Evolutionary conservation across 1,284 basidiomycete genomes (phyloP).

Genomic region (Ceratobasidium sp.): DNA sequence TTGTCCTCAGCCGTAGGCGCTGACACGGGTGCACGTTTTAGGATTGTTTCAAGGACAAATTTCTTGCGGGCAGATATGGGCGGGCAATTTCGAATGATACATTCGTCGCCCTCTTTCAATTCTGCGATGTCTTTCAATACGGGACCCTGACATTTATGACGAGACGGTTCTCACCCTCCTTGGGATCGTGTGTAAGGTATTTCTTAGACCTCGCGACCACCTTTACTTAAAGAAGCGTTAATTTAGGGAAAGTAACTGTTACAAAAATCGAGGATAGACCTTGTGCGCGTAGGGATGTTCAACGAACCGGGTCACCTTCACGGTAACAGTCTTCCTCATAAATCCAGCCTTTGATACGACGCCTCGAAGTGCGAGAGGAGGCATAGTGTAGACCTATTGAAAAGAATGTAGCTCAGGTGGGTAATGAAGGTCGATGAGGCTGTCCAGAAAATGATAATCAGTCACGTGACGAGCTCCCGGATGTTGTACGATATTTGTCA

Average conservation of each 20-base stretch:
- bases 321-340: slow-evolving; percentile 83
- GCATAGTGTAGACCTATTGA: slow-evolving; percentile 55
- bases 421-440: neutral
- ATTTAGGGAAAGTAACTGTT: neutral
- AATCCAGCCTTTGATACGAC: slow-evolving; percentile 76
- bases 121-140: slow-evolving; percentile 50
- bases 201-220: slow-evolving; percentile 75
- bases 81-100: slow-evolving; percentile 77
- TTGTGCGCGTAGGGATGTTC: slow-evolving; percentile 74
- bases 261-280: slow-evolving; percentile 53
- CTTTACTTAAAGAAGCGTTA: slow-evolving; percentile 49
- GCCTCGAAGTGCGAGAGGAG: slow-evolving; percentile 73
- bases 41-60: slow-evolving; percentile 68
- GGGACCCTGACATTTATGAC: neutral
- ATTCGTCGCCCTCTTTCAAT: slow-evolving; percentile 68
- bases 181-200: slow-evolving; percentile 73
- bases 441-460: neutral
- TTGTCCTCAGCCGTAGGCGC: neutral
- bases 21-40: slow-evolving; percentile 54
- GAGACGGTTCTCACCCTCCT: slow-evolving; percentile 59
- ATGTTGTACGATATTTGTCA: no score
- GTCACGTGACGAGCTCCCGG: neutral
- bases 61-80: slow-evolving; percentile 77
- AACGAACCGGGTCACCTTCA: slow-evolving; percentile 73
- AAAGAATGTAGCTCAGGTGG: neutral